Evolutionary conservation across 2,329 filamentous ascomycete genomes (phyloP).

Genomic region (Alternaria atra): DNA sequence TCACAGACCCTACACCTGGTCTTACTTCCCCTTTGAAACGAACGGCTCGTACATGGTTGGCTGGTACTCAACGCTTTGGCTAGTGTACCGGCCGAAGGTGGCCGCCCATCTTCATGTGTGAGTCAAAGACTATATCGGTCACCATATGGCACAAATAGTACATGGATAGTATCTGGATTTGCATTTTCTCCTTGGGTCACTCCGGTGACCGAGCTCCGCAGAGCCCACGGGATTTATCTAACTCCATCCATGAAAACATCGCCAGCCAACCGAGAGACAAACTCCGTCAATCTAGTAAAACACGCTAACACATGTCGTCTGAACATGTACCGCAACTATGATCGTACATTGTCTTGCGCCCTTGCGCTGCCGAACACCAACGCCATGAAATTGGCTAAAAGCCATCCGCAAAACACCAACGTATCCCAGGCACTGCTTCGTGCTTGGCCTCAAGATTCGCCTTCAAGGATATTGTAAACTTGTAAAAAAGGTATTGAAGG

Average conservation of each 20-base stretch:
- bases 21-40: neutral
- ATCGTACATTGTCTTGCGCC: conserved; percentile 20
- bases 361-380: conserved; percentile 7
- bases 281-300: conserved; percentile 17
- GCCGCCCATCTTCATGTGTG: neutral
- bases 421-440: conserved; percentile 4
- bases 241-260: conserved; percentile 11
- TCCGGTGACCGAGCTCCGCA: conserved; percentile 3
- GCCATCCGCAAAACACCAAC: conserved; percentile 18
- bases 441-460: conserved; percentile 11
- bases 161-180: conserved; percentile 10
- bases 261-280: conserved; percentile 7
- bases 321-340: conserved; percentile 17
- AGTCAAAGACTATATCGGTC: conserved; percentile 11
- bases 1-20: neutral
- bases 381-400: conserved; percentile 7
- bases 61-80: neutral
- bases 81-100: neutral
- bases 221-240: conserved; percentile 10
- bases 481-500: conserved; percentile 14
- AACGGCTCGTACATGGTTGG: conserved; percentile 5
- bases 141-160: conserved; percentile 1
- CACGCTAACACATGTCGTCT: conserved; percentile 17
- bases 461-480: conserved; percentile 11
- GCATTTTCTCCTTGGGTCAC: conserved; percentile 9